Evolutionary conservation across 2,329 filamentous ascomycete species (phyloP), one percentile per base, ranked within the genome.

Genomic region (Cladophialophora immunda): DNA sequence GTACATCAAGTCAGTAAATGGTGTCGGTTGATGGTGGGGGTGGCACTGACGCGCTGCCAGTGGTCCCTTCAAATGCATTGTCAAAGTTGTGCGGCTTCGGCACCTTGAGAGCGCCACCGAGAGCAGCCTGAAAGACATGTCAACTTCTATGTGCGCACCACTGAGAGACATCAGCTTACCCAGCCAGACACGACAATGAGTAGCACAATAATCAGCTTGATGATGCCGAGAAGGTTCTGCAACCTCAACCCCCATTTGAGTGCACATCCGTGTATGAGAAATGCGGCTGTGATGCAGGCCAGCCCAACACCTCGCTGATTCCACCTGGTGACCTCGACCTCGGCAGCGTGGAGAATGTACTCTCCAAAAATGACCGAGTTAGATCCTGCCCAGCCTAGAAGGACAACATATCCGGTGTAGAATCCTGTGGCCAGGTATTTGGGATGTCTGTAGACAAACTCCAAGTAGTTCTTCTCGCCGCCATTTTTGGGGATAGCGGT

Each of bases 401-500:
- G 74, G 5, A 85, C 78, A 4, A 81, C 81, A 63, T 85, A 85
- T 3, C 82, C 78, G 70, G 84, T 85, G 72, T 83, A 85, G 77
- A 83, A 83, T 65, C 83, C 85, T 7, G 84, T 86, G 3, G 80
- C 83, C 5, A 85, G 77, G 76, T 84, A 86, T 64, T 78, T 80
- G 30, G 85, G 85, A 22, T 78, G 81, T 55, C 76, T 78, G 72
- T 82, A 86, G 38, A 85, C 83, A 41, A 84, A 82, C 75, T 86
- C 84, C 50, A 86, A 80, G 71, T 86, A 86, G 53, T 85, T 83
- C 62, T 83, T 82, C 71, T 85, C 84, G 19, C 84, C 83, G 38
- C 84, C 84, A 27, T 78, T 81, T 29, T 76, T 74, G 2, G 82
- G 82, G 9, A 84, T 78, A 19, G 79, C 80, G 2, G 78, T 81